Conservation (phyloP, 2,329 filamentous ascomycete genomes). For the Fusarium proliferatum region DNA sequence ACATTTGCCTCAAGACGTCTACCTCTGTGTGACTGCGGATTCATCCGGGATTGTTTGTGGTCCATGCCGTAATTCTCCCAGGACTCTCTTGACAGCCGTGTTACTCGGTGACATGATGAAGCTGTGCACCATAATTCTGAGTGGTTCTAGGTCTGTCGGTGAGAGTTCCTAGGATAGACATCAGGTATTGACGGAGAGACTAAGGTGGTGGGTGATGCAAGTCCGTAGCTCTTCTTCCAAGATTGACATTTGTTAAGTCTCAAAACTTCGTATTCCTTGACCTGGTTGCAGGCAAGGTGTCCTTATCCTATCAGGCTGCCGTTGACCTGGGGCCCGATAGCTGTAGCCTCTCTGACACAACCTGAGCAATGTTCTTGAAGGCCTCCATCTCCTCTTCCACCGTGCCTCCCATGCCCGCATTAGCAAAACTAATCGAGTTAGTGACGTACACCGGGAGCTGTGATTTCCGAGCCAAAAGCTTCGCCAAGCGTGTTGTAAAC, state of each 20-base stretch:
- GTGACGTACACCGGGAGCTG: constrained; percentile 87
- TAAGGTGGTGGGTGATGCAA: not conserved
- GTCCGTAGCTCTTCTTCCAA: not conserved
- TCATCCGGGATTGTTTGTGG: constrained; percentile 24
- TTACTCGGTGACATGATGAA: constrained; percentile 9
- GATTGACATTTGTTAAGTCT: not conserved
- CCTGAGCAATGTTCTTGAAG: constrained; percentile 78
- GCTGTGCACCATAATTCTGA: not conserved
- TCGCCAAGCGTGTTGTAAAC: constrained; percentile 87
- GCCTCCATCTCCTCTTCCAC: constrained; percentile 96
- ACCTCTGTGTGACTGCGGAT: constrained; percentile 30
- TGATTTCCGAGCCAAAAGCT: constrained; percentile 79
- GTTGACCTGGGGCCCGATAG: constrained; percentile 22
- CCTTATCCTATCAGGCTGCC: not conserved
- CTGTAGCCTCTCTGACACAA: constrained; percentile 59
- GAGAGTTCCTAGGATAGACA: not conserved
- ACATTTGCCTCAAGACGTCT: constrained; percentile 37
- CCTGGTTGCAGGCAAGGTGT: not conserved
- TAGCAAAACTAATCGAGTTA: constrained; percentile 83
- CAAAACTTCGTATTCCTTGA: not conserved
- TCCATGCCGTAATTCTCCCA: constrained; percentile 32
- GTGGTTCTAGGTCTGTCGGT: not conserved
- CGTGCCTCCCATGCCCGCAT: constrained; percentile 78
- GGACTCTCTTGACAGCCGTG: constrained; percentile 33
- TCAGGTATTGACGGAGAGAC: not conserved